Base-by-base conservation (phyloP, 2,329 filamentous ascomycete species). In the Gyromitra esculenta region DNA sequence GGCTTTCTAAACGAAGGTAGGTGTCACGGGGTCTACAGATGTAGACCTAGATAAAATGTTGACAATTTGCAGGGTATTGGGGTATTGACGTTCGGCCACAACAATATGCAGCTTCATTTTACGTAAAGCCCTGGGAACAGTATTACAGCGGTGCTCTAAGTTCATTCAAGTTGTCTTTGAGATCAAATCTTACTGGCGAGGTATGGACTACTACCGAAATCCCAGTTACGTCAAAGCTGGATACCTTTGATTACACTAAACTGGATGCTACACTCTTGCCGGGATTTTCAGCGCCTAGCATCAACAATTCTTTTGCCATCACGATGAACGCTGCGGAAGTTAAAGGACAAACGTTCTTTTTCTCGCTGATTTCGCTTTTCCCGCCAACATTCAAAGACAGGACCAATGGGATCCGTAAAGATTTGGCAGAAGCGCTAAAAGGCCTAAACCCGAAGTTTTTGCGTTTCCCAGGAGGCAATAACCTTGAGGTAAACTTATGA, bases 381-480 rank as follows among this genome's bases (percentile, higher is more conserved):
- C 88, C 88, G 1, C 87, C 87, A 0, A 90, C 88, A 0, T 90
- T 87, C 82, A 89, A 89, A 78, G 83, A 85, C 76, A 84, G 87
- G 52, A 83, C 79, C 59, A 91, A 91, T 79, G 89, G 89, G 0
- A 83, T 89, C 45, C 84, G 89, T 4, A 82, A 85, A 7, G 88
- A 90, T 62, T 82, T 91, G 67, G 87, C 86, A 5, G 84, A 87
- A 65, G 85, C 86, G 1, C 82, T 91, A 1, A 86, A 85, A 1
- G 85, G 83, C 3, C 81, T 89, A 0, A 86, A 88, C 67, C 86
- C 87, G 0, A 86, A 85, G 15, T 87, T 91, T 79, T 85, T 92
- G 57, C 86, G 90, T 11, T 87, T 91, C 76, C 90, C 90, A 0
- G 90, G 90, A 5, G 90, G 89, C 5, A 90, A 90, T 81, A 90